phyloP scores from a whole-genome alignment of 306 rosid species.

The Psophocarpus tetragonolobus region DNA sequence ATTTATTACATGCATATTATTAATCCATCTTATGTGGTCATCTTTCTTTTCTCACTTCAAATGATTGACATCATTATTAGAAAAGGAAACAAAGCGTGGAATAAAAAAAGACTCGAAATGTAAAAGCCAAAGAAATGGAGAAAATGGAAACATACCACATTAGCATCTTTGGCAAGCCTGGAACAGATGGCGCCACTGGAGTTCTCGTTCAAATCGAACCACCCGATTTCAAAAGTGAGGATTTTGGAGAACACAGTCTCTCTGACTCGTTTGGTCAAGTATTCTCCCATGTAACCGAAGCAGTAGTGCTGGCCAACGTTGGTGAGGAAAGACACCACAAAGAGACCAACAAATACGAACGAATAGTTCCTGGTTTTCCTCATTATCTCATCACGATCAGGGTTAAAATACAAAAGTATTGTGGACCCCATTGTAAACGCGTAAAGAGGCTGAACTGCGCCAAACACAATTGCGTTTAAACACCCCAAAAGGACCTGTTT shows the following conservation, averaged over 20 bases:
- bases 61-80: background rate
- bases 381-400: constrained; percentile 41
- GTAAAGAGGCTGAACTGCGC: constrained; percentile 45
- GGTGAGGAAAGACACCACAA: constrained; percentile 23
- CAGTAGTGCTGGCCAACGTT: constrained; percentile 48
- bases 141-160: constrained; percentile 34
- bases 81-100: background rate
- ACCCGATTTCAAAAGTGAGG: constrained; percentile 55
- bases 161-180: constrained; percentile 54
- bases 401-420: constrained; percentile 36
- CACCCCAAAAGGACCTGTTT: constrained; percentile 49
- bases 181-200: constrained; percentile 55
- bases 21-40: background rate
- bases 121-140: background rate
- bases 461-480: constrained; percentile 36
- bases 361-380: constrained; percentile 19
- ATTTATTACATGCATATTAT: background rate
- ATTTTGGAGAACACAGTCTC: constrained; percentile 47
- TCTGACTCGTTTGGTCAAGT: constrained; percentile 48
- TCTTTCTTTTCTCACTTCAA: background rate
- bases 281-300: constrained; percentile 54
- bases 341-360: constrained; percentile 33
- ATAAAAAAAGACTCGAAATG: background rate
- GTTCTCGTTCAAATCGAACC: constrained; percentile 52
- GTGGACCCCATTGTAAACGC: constrained; percentile 40